Percentiles rank a stretch among this genome's conserved stretches.
These are phyloP conservation scores for Cotoneaster glaucophyllus DNA, from an alignment of 306 rosid genomes.

Conservation along the genomic window DNA sequence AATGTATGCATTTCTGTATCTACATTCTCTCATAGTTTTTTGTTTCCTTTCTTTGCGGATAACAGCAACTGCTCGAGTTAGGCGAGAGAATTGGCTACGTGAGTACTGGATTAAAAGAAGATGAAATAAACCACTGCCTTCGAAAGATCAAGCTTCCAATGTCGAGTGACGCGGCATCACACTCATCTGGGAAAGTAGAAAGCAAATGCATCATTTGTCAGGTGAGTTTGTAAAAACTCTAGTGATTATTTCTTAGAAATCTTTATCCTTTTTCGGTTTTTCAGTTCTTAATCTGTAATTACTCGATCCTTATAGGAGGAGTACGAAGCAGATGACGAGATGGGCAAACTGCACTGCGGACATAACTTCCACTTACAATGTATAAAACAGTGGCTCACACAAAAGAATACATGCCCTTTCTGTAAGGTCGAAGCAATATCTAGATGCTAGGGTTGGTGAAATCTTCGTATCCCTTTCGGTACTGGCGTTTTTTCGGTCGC, in stretches of 20 bases:
- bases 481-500: background rate
- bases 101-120: conserved; percentile 81
- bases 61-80: conserved; percentile 79
- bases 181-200: conserved; percentile 37
- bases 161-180: conserved; percentile 37
- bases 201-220: conserved; percentile 86
- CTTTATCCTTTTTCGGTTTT: background rate
- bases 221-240: conserved; percentile 36
- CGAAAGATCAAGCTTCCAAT: conserved; percentile 43
- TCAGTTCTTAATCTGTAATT: background rate
- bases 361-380: conserved; percentile 75
- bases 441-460: conserved; percentile 30
- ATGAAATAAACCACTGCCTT: conserved; percentile 55
- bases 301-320: conserved; percentile 57
- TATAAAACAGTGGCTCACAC: conserved; percentile 84
- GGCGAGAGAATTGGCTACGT: conserved; percentile 89
- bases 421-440: conserved; percentile 67
- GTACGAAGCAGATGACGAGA: conserved; percentile 70
- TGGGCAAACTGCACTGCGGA: conserved; percentile 80
- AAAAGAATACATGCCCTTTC: conserved; percentile 82
- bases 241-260: background rate
- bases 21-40: background rate
- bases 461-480: background rate
- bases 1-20: background rate
- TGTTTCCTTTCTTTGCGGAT: background rate